Percentiles rank a stretch among this genome's conserved stretches.
Evolutionary conservation across 106 monocot species (phyloP).

Genomic region (Alisma plantagoaquatica): DNA sequence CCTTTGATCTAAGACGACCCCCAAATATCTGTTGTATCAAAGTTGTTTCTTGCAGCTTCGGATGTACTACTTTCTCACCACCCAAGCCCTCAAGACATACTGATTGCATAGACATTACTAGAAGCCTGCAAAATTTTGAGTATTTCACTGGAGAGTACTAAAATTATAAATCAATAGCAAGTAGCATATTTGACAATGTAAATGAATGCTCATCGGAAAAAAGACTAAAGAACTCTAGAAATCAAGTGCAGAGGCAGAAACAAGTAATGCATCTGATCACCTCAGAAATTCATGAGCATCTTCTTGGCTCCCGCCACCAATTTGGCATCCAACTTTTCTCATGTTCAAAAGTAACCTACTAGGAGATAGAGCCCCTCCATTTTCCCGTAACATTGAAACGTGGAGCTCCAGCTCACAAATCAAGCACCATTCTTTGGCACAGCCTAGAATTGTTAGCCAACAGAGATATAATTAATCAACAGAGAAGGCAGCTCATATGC

Average conservation of each 20-base stretch:
- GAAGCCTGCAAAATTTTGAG: constrained; percentile 53
- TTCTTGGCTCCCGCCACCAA: constrained; percentile 92
- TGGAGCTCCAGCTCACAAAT: constrained; percentile 96
- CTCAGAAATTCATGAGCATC: constrained; percentile 98
- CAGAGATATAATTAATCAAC: too few species aligned
- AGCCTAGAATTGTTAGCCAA: constrained; percentile 26
- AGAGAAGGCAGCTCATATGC: too few species aligned
- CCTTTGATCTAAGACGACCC: constrained; percentile 87
- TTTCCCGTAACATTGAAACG: constrained; percentile 56
- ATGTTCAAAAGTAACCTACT: constrained; percentile 75
- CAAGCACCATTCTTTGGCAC: constrained; percentile 70
- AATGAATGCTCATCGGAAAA: too few species aligned
- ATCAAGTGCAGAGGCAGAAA: too few species aligned
- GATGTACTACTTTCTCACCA: constrained; percentile 77
- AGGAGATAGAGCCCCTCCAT: constrained; percentile 63
- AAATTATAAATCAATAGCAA: neutral
- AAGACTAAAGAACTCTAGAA: too few species aligned
- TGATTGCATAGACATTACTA: constrained; percentile 91
- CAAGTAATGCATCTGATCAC: constrained; percentile 30
- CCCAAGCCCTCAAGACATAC: constrained; percentile 70
- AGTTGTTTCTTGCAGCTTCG: constrained; percentile 84
- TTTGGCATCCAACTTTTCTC: constrained; percentile 68
- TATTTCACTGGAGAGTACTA: too few species aligned
- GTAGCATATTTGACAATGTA: too few species aligned
- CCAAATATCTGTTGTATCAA: constrained; percentile 95